Evolutionary conservation across 139 green algal genomes (phyloP), one percentile per base, ranked within the genome.

Genomic region (Chlamydomonas eustigma): DNA sequence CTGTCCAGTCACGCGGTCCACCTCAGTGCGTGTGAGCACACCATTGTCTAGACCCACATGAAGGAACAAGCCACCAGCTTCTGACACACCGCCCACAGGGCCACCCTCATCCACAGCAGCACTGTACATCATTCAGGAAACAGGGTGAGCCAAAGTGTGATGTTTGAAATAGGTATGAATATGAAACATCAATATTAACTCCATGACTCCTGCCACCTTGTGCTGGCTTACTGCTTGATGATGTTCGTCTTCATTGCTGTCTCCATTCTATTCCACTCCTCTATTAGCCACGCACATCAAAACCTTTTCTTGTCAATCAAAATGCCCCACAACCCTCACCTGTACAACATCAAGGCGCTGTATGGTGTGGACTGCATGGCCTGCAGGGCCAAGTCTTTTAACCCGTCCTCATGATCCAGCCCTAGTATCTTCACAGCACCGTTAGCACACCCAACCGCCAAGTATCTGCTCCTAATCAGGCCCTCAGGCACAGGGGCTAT

Each of bases 11-110:
- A 76, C 18, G 5, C 69, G 22, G 69, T 98, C 94, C 35, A 99
- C 89, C 81, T 98, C 93, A 4, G 92, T 96, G 33, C 96, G 87
- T 77, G 95, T 84, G 78, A 99, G 91, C 75, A 99, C 86, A 64
- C 96, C 96, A 78, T 97, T 98, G 31, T 86, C 73, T 38, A 98
- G 87, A 4, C 94, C 95, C n/a, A 91, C 86, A 73, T 96, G 92
- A 51, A 99, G 82, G 86, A 97, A 98, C 5, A 99, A 80, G 30
- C 87, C 85, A 22, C 71, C 80, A 50, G 80, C 88, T 35, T 87
- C 78, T 28, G 51, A 64, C 36, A 34, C 37, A 34, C 83, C 82
- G 0, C 78, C 76, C 36, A 70, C 6, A 24, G 58, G 18, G 18
- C 58, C 58, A 22, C 58, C 58, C 58, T 37, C 58, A 22, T 35